A percentile compares a stretch with the other conserved stretches of the same genome.
These are phyloP conservation scores for Penicillium coffeae DNA, from an alignment of 495 filamentous ascomycete genomes.

Conservation along the genomic window DNA sequence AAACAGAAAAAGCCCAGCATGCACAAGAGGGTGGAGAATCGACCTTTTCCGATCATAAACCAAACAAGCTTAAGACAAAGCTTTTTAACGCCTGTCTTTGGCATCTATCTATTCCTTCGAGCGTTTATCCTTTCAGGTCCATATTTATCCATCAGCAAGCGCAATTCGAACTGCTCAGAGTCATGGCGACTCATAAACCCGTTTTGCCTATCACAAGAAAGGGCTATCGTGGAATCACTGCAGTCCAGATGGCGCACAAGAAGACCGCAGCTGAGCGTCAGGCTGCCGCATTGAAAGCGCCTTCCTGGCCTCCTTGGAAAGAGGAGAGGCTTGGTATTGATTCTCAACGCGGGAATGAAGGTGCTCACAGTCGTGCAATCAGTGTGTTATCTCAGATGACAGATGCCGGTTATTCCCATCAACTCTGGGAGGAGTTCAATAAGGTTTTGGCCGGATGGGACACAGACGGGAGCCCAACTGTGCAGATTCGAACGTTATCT, in stretches of 20 bases:
- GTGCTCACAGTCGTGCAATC: slow-evolving; percentile 55
- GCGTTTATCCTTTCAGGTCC: slow-evolving; percentile 45
- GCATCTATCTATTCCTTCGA: slow-evolving; percentile 52
- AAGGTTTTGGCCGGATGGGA: slow-evolving; percentile 63
- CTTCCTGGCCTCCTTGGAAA: slow-evolving; percentile 71
- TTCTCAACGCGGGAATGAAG: slow-evolving; percentile 50
- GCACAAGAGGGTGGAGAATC: neutral
- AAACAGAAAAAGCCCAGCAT: slow-evolving; percentile 11
- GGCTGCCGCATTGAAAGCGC: slow-evolving; percentile 56
- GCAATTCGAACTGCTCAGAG: slow-evolving; percentile 58
- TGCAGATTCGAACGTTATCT: slow-evolving; percentile 55
- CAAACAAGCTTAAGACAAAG: slow-evolving; percentile 25
- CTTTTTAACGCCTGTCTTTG: slow-evolving; percentile 52
- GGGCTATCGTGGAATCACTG: slow-evolving; percentile 59
- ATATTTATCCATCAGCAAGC: slow-evolving; percentile 52
- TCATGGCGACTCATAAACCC: slow-evolving; percentile 57
- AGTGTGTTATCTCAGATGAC: slow-evolving; percentile 54
- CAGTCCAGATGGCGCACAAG: slow-evolving; percentile 59
- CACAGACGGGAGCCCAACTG: slow-evolving; percentile 63
- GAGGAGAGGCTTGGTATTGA: slow-evolving; percentile 58
- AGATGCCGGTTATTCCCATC: slow-evolving; percentile 58
- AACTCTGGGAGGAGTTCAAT: slow-evolving; percentile 54
- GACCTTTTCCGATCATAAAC: slow-evolving; percentile 1
- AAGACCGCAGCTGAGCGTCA: slow-evolving; percentile 58
- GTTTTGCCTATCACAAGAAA: slow-evolving; percentile 53